Evolutionary conservation across 371 early-diverging fungal species (phyloP).

Genomic region (Rhizopus delemar): DNA sequence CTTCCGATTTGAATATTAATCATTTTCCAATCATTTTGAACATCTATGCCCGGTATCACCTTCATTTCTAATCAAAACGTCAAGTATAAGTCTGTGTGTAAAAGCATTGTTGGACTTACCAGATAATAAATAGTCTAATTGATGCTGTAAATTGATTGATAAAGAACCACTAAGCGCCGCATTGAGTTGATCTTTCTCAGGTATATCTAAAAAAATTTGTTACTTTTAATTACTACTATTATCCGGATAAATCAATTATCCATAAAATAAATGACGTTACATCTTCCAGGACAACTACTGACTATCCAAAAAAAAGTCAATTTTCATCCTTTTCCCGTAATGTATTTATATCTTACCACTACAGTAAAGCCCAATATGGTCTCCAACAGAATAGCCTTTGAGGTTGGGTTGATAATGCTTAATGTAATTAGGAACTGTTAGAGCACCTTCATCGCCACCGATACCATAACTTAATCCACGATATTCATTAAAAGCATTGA

Average conservation of each 20-base stretch:
- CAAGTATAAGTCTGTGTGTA: background rate
- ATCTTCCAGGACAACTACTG: background rate
- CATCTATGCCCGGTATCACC: constrained; percentile 15
- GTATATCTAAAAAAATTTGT: constrained; percentile 18
- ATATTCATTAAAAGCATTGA: constrained; percentile 30
- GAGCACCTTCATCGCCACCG: constrained; percentile 46
- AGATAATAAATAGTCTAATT: constrained; percentile 39
- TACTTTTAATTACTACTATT: background rate
- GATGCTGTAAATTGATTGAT: constrained; percentile 35
- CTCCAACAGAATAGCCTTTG: constrained; percentile 38
- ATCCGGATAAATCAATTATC: constrained; percentile 1
- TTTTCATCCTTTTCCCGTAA: background rate
- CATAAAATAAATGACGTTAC: background rate
- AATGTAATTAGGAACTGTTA: constrained; percentile 42
- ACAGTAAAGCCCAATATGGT: constrained; percentile 35
- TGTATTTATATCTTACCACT: constrained; percentile 17
- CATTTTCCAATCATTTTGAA: constrained; percentile 45
- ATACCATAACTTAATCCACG: constrained; percentile 49
- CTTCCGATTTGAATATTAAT: constrained; percentile 48
- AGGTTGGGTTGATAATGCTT: constrained; percentile 38
- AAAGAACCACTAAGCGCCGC: constrained; percentile 43
- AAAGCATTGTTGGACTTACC: constrained; percentile 14
- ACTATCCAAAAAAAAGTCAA: background rate
- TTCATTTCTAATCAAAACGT: constrained; percentile 25
- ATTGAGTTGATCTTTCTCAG: constrained; percentile 38